These are phyloP conservation scores for Daldinia vernicosa DNA, from an alignment of 495 filamentous ascomycete species.

Conservation along the genomic window DNA sequence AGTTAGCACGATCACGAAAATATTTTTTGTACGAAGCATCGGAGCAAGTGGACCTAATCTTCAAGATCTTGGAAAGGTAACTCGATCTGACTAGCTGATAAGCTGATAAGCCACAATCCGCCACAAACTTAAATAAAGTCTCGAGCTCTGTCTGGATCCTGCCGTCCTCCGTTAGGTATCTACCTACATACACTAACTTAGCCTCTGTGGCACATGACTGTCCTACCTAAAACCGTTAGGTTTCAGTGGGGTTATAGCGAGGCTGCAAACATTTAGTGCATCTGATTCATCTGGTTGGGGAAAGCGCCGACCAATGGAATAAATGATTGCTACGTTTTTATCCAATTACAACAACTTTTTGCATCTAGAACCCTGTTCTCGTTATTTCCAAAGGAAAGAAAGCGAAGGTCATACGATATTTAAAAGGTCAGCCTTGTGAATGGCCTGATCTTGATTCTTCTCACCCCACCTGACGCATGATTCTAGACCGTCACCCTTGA, in stretches of 20 bases:
- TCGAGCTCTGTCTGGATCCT: not conserved
- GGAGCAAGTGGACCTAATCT: not conserved
- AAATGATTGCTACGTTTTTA: not conserved
- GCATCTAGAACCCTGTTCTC: conserved; percentile 30
- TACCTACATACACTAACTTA: not conserved
- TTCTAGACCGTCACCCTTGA: conserved; percentile 41
- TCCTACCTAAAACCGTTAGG: conserved; percentile 18
- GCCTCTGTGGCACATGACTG: conserved; percentile 21
- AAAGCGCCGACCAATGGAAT: conserved; percentile 18
- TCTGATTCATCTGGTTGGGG: conserved; percentile 13
- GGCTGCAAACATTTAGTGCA: conserved; percentile 18
- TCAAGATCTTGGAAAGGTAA: not conserved
- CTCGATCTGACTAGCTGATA: not conserved
- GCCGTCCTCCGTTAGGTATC: not conserved
- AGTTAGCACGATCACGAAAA: not conserved
- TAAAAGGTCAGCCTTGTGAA: conserved; percentile 42
- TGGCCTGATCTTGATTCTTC: conserved; percentile 44
- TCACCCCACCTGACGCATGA: conserved; percentile 44
- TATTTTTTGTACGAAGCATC: not conserved
- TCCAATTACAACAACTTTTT: conserved; percentile 21
- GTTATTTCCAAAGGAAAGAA: conserved; percentile 27
- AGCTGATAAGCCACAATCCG: conserved; percentile 10
- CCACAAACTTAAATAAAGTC: conserved; percentile 25
- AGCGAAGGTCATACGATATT: conserved; percentile 48
- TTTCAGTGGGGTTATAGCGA: conserved; percentile 26